Evolutionary conservation across 768 basidiomycete species (phyloP).

Genomic region (Tylopilus cervinicoccineus): DNA sequence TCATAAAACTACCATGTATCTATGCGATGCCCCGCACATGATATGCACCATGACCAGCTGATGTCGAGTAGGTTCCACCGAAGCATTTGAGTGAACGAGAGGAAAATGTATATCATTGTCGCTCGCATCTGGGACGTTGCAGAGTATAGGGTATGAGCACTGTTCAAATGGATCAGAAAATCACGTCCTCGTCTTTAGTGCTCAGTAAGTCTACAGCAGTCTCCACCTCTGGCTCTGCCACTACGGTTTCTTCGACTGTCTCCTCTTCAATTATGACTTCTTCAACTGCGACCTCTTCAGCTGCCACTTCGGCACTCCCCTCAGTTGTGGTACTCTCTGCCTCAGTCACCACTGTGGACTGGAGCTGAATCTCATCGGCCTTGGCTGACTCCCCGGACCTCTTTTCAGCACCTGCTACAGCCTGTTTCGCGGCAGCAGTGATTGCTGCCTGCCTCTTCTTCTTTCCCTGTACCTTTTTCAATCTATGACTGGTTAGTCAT

Average conservation of each 20-base stretch:
- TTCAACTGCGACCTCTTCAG: constrained; percentile 30
- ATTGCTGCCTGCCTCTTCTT: constrained; percentile 80
- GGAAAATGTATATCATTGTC: constrained; percentile 5
- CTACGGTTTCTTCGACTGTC: background rate
- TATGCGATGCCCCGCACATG: constrained; percentile 49
- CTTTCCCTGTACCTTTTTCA: constrained; percentile 97
- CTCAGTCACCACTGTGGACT: background rate
- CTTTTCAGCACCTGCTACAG: constrained; percentile 2
- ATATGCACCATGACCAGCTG: constrained; percentile 49
- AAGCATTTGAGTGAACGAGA: constrained; percentile 6
- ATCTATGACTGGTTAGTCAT: constrained; percentile 38
- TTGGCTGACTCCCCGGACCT: constrained; percentile 4
- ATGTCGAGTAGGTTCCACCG: background rate
- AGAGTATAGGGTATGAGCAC: constrained; percentile 12
- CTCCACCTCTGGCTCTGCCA: constrained; percentile 17
- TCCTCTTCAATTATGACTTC: constrained; percentile 23
- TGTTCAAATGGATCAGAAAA: constrained; percentile 56
- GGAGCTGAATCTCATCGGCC: constrained; percentile 3
- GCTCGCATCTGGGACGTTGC: background rate
- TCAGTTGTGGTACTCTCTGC: constrained; percentile 6
- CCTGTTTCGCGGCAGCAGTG: constrained; percentile 26
- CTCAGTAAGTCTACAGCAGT: constrained; percentile 63
- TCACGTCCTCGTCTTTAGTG: constrained; percentile 89
- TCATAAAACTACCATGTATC: constrained; percentile 64
- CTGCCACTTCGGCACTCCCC: constrained; percentile 13